Evolutionary conservation across 345 rosid species (phyloP).

Genomic region (Sonneratia caseolaris): DNA sequence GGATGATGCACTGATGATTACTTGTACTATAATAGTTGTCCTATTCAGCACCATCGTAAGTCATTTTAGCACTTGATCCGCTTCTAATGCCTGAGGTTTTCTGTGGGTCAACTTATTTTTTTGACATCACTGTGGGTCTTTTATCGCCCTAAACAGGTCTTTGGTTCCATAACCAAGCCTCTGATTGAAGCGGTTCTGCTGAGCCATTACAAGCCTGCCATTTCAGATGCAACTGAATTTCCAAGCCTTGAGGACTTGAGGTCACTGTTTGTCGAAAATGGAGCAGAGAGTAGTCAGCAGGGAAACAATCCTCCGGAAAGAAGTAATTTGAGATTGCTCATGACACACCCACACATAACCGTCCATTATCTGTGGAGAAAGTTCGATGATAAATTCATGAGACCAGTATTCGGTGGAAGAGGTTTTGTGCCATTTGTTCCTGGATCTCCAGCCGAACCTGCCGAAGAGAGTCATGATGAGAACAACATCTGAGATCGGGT

Average conservation of each 20-base stretch:
- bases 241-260: slow-evolving; percentile 55
- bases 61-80: background rate
- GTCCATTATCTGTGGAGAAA: slow-evolving; percentile 61
- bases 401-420: slow-evolving; percentile 65
- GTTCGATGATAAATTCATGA: slow-evolving; percentile 57
- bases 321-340: slow-evolving; percentile 36
- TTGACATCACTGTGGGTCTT: background rate
- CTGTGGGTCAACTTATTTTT: background rate
- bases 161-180: slow-evolving; percentile 56
- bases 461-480: slow-evolving; percentile 7
- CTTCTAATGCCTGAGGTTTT: background rate
- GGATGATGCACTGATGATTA: slow-evolving; percentile 39
- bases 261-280: slow-evolving; percentile 35
- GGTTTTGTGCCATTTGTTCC: slow-evolving; percentile 52
- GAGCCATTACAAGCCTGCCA: slow-evolving; percentile 23
- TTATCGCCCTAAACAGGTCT: slow-evolving; percentile 26
- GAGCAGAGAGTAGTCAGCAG: slow-evolving; percentile 19
- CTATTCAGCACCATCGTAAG: slow-evolving; percentile 60
- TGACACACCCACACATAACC: slow-evolving; percentile 39
- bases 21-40: slow-evolving; percentile 52
- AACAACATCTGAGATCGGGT: background rate
- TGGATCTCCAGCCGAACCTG: slow-evolving; percentile 36
- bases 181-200: slow-evolving; percentile 41
- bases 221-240: slow-evolving; percentile 30
- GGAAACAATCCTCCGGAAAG: slow-evolving; percentile 12